These are phyloP conservation scores for Elongisporangium anandrum DNA, from an alignment of 352 stramenopile species.

Conservation along the genomic window DNA sequence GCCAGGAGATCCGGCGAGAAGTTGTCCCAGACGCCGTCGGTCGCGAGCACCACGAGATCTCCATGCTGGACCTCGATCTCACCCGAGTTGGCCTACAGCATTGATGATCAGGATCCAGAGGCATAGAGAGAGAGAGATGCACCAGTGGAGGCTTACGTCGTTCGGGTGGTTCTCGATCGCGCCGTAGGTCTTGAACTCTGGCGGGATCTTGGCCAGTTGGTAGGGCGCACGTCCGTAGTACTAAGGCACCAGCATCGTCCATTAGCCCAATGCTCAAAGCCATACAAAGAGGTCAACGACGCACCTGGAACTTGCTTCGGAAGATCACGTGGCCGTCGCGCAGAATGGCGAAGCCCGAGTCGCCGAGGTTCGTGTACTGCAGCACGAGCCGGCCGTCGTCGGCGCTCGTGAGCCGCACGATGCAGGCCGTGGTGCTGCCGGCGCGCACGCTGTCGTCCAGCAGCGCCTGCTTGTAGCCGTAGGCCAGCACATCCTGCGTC, in stretches of 20 bases:
- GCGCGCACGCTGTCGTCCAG: constrained; percentile 69
- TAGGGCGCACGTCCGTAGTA: constrained; percentile 73
- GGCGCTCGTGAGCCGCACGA: constrained; percentile 57
- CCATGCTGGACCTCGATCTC: constrained; percentile 68
- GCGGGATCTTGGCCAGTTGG: constrained; percentile 72
- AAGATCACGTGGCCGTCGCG: constrained; percentile 57
- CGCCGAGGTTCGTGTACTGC: constrained; percentile 78
- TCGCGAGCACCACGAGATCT: constrained; percentile 76
- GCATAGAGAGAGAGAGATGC: background rate
- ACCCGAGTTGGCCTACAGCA: constrained; percentile 62
- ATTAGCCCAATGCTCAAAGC: background rate
- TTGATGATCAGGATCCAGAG: no score
- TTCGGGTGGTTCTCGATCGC: constrained; percentile 73
- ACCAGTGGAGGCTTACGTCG: constrained; percentile 36
- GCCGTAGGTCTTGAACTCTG: constrained; percentile 68
- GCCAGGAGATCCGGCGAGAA: constrained; percentile 54
- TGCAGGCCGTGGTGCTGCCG: constrained; percentile 72
- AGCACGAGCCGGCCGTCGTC: constrained; percentile 39
- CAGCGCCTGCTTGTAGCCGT: constrained; percentile 58
- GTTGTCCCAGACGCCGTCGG: constrained; percentile 82
- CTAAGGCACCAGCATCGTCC: constrained; percentile 13
- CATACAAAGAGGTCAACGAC: background rate
- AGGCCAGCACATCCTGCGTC: constrained; percentile 47
- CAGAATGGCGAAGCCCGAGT: constrained; percentile 77
- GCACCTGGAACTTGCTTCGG: constrained; percentile 68